Evolutionary conservation across 208 protist genomes (phyloP).

Genomic region (Crithidia sp.): DNA sequence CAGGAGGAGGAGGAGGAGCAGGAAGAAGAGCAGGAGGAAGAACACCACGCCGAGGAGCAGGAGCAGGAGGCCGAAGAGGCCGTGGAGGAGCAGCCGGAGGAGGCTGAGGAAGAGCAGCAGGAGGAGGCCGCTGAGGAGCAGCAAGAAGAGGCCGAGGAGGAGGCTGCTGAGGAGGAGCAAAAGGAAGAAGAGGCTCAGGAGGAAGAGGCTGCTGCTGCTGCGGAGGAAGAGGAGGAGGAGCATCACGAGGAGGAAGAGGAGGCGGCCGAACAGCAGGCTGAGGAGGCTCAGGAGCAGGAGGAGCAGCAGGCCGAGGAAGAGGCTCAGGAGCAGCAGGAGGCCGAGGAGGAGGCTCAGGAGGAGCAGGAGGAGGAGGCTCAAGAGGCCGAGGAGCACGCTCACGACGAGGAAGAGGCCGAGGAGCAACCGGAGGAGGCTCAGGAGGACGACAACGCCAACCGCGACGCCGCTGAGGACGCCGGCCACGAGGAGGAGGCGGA

Average conservation of each 20-base stretch:
- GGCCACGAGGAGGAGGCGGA: slow-evolving; percentile 10
- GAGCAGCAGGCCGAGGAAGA: slow-evolving; percentile 4
- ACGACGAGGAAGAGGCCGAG: slow-evolving; percentile 3
- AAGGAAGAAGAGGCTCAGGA: slow-evolving; percentile 20
- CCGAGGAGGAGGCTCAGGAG: neutral
- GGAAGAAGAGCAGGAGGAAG: slow-evolving; percentile 16
- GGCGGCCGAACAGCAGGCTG: neutral
- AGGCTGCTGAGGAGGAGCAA: slow-evolving; percentile 2
- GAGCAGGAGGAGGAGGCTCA: slow-evolving; percentile 8
- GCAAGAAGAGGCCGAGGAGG: slow-evolving; percentile 6
- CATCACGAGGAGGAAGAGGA: neutral
- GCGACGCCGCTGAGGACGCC: slow-evolving; percentile 2
- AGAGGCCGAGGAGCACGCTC: slow-evolving; percentile 4
- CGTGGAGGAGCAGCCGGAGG: slow-evolving; percentile 17
- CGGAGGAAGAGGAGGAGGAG: slow-evolving; percentile 18
- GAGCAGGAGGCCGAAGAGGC: neutral
- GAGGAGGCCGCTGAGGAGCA: neutral
- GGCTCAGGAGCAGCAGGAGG: neutral
- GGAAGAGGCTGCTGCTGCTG: neutral
- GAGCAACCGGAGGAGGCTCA: neutral
- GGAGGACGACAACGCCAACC: slow-evolving; percentile 6
- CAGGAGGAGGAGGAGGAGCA: slow-evolving; percentile 15
- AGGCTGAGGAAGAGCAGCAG: neutral
- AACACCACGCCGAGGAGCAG: slow-evolving; percentile 16
- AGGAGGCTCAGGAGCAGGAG: slow-evolving; percentile 17